These are phyloP conservation scores for Cryptosporidium bovis DNA, from an alignment of 169 alveolate genomes.

Conservation along the genomic window DNA sequence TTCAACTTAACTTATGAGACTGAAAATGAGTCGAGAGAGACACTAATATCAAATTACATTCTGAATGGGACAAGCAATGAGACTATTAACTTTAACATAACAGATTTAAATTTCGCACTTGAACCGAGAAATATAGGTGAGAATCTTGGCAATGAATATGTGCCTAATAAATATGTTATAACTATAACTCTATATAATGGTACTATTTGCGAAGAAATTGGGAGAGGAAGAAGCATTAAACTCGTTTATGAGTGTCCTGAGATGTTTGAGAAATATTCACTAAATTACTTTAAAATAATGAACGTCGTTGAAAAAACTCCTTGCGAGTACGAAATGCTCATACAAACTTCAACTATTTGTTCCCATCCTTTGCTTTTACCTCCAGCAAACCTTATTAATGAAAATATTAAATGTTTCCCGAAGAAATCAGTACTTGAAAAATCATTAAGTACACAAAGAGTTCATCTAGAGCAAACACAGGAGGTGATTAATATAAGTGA, in stretches of 20 bases:
- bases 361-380: slow-evolving; percentile 64
- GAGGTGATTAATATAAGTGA: background rate
- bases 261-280: background rate
- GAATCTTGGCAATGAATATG: background rate
- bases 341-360: slow-evolving; percentile 52
- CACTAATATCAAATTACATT: slow-evolving; percentile 16
- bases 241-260: slow-evolving; percentile 69
- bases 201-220: slow-evolving; percentile 20
- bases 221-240: slow-evolving; percentile 23
- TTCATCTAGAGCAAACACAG: background rate
- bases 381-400: slow-evolving; percentile 6
- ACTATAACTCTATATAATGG: slow-evolving; percentile 21
- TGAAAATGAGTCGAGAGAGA: slow-evolving; percentile 7
- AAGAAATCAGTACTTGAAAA: background rate
- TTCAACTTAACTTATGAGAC: background rate
- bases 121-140: slow-evolving; percentile 55
- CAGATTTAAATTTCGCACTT: background rate
- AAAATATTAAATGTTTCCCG: slow-evolving; percentile 22
- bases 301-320: slow-evolving; percentile 43
- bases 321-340: slow-evolving; percentile 63
- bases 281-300: slow-evolving; percentile 39
- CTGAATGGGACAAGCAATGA: background rate
- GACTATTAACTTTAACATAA: background rate
- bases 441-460: background rate
- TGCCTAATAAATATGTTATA: slow-evolving; percentile 37